Evolutionary conservation across 805 yeast species (phyloP).

Genomic region (Candida boidinii): DNA sequence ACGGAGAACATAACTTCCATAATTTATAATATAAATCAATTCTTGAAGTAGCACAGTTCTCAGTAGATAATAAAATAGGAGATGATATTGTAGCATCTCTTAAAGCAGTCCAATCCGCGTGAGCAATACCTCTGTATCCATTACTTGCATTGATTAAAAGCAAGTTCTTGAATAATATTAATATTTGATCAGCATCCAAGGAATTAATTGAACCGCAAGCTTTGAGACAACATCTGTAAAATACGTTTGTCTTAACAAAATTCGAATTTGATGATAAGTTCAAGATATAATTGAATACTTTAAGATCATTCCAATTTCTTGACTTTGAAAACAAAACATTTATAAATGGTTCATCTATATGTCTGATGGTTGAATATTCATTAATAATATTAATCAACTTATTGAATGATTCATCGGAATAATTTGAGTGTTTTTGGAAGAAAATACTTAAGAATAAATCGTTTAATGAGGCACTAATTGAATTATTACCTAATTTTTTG

Average conservation of each 20-base stretch:
- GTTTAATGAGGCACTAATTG: slow-evolving; percentile 65
- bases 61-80: slow-evolving; percentile 13
- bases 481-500: slow-evolving; percentile 42
- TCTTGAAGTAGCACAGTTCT: slow-evolving; percentile 28
- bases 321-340: slow-evolving; percentile 64
- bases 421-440: slow-evolving; percentile 47
- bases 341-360: slow-evolving; percentile 74
- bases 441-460: slow-evolving; percentile 63
- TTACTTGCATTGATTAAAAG: slow-evolving; percentile 35
- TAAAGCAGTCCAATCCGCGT: slow-evolving; percentile 80
- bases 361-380: slow-evolving; percentile 45
- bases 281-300: slow-evolving; percentile 55
- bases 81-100: slow-evolving; percentile 67
- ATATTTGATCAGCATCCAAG: slow-evolving; percentile 45
- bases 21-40: slow-evolving; percentile 44
- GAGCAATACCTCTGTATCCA: slow-evolving; percentile 52
- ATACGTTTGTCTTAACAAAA: slow-evolving; percentile 56
- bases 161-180: slow-evolving; percentile 20
- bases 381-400: slow-evolving; percentile 49
- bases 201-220: slow-evolving; percentile 54
- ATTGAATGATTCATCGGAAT: slow-evolving; percentile 43
- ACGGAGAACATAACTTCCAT: slow-evolving; percentile 40
- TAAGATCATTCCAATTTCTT: slow-evolving; percentile 55
- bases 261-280: slow-evolving; percentile 51
- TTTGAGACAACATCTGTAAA: slow-evolving; percentile 65